phyloP scores from a whole-genome alignment of 495 filamentous ascomycete species.

The Aspergillus egyptiacus region DNA sequence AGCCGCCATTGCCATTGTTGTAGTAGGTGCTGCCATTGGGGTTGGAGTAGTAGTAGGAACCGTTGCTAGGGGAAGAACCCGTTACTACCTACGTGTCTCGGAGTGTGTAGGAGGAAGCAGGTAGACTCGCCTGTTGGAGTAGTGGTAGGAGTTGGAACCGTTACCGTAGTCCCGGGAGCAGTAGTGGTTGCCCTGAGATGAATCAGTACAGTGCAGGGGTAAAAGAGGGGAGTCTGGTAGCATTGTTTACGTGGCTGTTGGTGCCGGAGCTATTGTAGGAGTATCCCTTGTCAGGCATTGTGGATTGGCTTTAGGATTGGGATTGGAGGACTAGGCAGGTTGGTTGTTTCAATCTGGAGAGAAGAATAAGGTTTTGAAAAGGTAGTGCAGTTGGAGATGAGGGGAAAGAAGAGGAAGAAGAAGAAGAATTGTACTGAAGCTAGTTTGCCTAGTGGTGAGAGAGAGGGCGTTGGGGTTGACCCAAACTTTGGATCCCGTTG shows the following conservation, averaged over 20 bases:
- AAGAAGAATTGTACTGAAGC: too few relatives aligned
- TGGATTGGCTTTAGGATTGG: too few relatives aligned
- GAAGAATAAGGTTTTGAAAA: too few relatives aligned
- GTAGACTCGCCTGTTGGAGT: slow-evolving; percentile 39
- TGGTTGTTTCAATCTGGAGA: too few relatives aligned
- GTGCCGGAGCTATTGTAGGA: slow-evolving; percentile 38
- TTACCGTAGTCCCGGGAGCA: slow-evolving; percentile 45
- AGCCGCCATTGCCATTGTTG: slow-evolving; percentile 39
- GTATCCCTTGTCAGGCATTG: slow-evolving; percentile 33
- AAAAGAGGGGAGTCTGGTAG: background rate
- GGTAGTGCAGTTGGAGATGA: too few relatives aligned
- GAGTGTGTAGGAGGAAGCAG: background rate
- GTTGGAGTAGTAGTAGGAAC: slow-evolving; percentile 51
- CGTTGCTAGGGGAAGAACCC: slow-evolving; percentile 22
- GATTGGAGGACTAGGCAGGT: too few relatives aligned
- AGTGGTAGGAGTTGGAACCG: slow-evolving; percentile 42
- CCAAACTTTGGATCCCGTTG: too few relatives aligned
- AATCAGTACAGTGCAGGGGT: background rate
- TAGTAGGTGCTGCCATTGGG: slow-evolving; percentile 47
- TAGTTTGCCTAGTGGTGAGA: too few relatives aligned
- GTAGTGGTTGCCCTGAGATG: slow-evolving; percentile 44
- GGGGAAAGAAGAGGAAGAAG: too few relatives aligned
- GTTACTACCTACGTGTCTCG: background rate
- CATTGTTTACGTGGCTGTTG: slow-evolving; percentile 37
- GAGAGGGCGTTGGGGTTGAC: too few relatives aligned